A percentile compares a stretch with the other conserved stretches of the same genome.
phyloP scores from a whole-genome alignment of 1,284 basidiomycete genomes.

The Abortiporus biennis region DNA sequence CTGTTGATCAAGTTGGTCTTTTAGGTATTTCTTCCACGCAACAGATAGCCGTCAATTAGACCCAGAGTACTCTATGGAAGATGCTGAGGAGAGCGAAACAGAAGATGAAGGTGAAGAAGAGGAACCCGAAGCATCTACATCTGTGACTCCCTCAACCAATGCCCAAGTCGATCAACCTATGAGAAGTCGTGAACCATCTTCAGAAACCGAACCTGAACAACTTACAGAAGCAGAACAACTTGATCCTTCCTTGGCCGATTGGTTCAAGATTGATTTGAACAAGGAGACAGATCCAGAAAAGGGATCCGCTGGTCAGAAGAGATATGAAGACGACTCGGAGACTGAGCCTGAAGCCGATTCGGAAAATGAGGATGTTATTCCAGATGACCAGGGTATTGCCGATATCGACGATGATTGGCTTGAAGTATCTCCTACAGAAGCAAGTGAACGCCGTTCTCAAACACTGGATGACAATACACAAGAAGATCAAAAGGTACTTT shows the following conservation, averaged over 20 bases:
- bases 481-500: too few species aligned
- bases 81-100: constrained; percentile 23
- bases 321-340: constrained; percentile 38
- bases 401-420: constrained; percentile 30
- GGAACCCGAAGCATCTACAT: constrained; percentile 6
- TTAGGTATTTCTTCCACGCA: constrained; percentile 73
- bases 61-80: constrained; percentile 19
- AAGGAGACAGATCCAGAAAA: constrained; percentile 9
- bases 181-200: constrained; percentile 1
- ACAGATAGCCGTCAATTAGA: constrained; percentile 26
- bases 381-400: constrained; percentile 26
- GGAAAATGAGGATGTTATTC: constrained; percentile 50
- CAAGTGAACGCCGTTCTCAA: too few species aligned
- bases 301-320: constrained; percentile 14
- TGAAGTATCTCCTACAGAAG: constrained; percentile 1
- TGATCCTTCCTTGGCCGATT: constrained; percentile 52
- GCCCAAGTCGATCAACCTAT: not conserved
- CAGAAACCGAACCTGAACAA: not conserved
- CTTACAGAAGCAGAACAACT: constrained; percentile 16
- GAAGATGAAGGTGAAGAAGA: constrained; percentile 24
- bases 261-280: constrained; percentile 52
- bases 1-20: constrained; percentile 4
- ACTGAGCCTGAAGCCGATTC: constrained; percentile 62
- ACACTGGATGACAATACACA: too few species aligned
- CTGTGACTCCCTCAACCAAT: constrained; percentile 6